Conservation (phyloP, 257 asterid genomes). For the Ilex aquifolium region DNA sequence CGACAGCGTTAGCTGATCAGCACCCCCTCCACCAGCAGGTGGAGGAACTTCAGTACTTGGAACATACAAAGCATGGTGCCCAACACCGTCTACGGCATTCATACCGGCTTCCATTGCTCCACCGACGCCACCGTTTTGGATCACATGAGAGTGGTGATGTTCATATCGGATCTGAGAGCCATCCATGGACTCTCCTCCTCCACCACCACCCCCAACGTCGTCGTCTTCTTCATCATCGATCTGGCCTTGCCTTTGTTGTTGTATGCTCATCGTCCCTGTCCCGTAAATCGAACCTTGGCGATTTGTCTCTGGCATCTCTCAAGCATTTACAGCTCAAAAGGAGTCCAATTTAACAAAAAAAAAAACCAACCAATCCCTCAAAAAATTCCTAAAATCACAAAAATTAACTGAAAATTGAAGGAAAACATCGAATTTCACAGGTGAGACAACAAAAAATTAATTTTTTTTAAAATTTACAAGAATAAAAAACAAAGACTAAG, state of each 20-base stretch:
- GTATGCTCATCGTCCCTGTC: conserved; percentile 37
- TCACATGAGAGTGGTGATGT: conserved; percentile 47
- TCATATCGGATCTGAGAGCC: conserved; percentile 66
- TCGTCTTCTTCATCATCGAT: conserved; percentile 43
- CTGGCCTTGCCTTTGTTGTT: conserved; percentile 28
- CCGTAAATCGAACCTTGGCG: conserved; percentile 17
- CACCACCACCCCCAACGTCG: conserved; percentile 21
- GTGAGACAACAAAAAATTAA: too few species aligned
- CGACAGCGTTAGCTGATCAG: conserved; percentile 94
- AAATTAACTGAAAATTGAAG: too few species aligned
- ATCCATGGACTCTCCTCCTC: conserved; percentile 39
- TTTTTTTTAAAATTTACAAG: too few species aligned
- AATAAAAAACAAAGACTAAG: too few species aligned
- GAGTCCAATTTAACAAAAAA: too few species aligned
- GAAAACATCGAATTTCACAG: too few species aligned
- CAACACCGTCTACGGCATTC: conserved; percentile 38
- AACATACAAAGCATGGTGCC: conserved; percentile 40
- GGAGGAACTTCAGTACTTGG: conserved; percentile 36
- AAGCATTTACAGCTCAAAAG: background rate
- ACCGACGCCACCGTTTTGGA: conserved; percentile 24
- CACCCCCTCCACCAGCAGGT: conserved; percentile 39
- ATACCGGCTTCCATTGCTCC: conserved; percentile 19
- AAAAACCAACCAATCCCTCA: too few species aligned
- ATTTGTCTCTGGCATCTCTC: conserved; percentile 10
- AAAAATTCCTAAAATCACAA: too few species aligned